Percentiles rank a stretch among this genome's conserved stretches.
Evolutionary conservation across 1,284 basidiomycete genomes (phyloP).

Genomic region (Leccinum subfulvum): DNA sequence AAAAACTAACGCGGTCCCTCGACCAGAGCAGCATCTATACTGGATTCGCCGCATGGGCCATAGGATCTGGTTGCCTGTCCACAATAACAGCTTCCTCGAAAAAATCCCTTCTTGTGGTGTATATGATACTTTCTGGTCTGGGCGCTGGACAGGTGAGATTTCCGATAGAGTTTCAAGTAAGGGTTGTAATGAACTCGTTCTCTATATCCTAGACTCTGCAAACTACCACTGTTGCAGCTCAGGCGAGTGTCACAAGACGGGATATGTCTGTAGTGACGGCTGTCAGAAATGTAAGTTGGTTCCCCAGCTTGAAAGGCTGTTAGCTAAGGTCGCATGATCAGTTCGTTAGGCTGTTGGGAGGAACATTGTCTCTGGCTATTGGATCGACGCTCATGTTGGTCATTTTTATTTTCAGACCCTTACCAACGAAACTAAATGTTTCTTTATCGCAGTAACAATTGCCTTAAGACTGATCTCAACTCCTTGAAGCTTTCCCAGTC

Average conservation of each 20-base stretch:
- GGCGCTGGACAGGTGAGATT: conserved; percentile 61
- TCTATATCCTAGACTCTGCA: conserved; percentile 47
- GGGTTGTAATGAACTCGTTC: conserved; percentile 5
- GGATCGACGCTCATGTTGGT: conserved; percentile 56
- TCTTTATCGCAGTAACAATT: conserved; percentile 48
- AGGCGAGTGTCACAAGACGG: conserved; percentile 62
- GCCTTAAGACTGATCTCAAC: conserved; percentile 44
- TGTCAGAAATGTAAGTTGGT: conserved; percentile 53
- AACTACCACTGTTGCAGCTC: conserved; percentile 66
- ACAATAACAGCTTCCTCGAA: conserved; percentile 52
- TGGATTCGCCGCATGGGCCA: conserved; percentile 70
- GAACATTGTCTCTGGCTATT: conserved; percentile 60
- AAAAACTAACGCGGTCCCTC: conserved; percentile 1
- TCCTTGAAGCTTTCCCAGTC: conserved; percentile 36
- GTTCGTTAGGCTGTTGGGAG: conserved; percentile 67
- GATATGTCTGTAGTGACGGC: conserved; percentile 75
- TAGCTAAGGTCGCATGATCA: conserved; percentile 23
- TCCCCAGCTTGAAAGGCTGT: not conserved
- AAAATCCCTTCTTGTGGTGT: conserved; percentile 58
- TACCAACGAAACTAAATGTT: not conserved
- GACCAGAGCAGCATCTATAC: conserved; percentile 55
- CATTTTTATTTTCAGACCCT: not conserved
- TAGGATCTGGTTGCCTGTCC: conserved; percentile 69
- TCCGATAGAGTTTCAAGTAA: not conserved
- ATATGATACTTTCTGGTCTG: conserved; percentile 64